Evolutionary conservation across 169 alveolate genomes (phyloP).

Genomic region (Eimeria maxima): DNA sequence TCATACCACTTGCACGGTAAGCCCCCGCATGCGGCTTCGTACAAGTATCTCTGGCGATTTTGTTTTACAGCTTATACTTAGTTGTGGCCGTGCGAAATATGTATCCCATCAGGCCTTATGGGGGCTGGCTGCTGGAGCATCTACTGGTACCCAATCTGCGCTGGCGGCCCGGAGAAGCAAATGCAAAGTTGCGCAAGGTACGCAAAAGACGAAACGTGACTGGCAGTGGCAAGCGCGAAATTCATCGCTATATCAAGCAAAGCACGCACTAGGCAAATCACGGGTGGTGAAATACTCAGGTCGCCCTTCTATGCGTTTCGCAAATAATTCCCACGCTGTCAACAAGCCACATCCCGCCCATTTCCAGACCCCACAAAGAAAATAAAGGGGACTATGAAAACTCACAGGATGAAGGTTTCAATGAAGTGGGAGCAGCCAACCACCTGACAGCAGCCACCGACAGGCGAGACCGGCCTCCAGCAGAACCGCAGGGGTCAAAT

Average conservation of each 20-base stretch:
- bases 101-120: constrained; percentile 65
- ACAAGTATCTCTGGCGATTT: background rate
- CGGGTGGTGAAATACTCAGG: constrained; percentile 2
- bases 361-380: background rate
- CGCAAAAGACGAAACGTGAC: background rate
- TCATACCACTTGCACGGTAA: constrained; percentile 64
- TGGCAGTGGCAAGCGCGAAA: background rate
- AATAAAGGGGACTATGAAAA: background rate
- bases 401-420: background rate
- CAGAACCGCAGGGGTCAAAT: background rate
- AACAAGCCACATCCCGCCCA: background rate
- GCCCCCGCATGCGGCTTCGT: background rate
- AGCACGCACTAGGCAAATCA: background rate
- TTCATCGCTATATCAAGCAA: background rate
- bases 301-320: constrained; percentile 72
- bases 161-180: constrained; percentile 84
- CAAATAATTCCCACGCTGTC: constrained; percentile 65
- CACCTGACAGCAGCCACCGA: background rate
- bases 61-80: background rate
- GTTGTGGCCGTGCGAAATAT: background rate
- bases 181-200: constrained; percentile 82
- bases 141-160: constrained; percentile 69
- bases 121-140: constrained; percentile 50
- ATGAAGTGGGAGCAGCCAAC: background rate
- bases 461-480: background rate